phyloP scores from a whole-genome alignment of 1,139 yeast genomes.

The Nakaseomyces sp. region DNA sequence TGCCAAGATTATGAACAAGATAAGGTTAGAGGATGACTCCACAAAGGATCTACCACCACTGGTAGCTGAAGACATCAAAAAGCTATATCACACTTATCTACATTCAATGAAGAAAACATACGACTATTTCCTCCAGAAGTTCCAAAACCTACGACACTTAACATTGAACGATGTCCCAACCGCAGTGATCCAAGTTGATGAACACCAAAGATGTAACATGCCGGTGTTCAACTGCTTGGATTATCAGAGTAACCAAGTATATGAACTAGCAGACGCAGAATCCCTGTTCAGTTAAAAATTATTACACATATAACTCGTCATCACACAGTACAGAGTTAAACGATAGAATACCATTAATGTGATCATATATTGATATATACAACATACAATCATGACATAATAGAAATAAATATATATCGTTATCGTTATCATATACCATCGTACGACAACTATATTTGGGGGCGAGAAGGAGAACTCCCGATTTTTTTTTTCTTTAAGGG shows the following conservation, averaged over 20 bases:
- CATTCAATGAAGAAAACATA: conserved; percentile 27
- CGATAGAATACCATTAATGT: no score
- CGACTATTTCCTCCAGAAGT: conserved; percentile 20
- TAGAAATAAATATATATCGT: no score
- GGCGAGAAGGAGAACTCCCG: no score
- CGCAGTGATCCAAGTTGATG: conserved; percentile 20
- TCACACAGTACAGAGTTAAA: no score
- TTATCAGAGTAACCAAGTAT: conserved; percentile 25
- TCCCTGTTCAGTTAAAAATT: conserved; percentile 20
- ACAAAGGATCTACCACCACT: conserved; percentile 9
- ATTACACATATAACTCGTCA: neutral
- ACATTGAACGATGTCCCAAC: conserved; percentile 28
- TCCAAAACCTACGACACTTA: conserved; percentile 20
- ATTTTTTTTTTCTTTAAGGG: no score
- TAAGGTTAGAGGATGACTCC: conserved; percentile 6
- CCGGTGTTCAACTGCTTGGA: conserved; percentile 21
- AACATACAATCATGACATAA: no score
- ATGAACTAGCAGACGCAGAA: conserved; percentile 25
- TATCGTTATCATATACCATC: no score
- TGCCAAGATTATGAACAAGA: conserved; percentile 16
- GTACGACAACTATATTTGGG: no score
- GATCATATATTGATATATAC: no score
- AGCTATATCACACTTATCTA: conserved; percentile 23
- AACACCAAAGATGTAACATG: conserved; percentile 23
- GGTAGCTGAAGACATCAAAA: conserved; percentile 16